Conservation (phyloP, 257 asterid species). For the Vinca minor region DNA sequence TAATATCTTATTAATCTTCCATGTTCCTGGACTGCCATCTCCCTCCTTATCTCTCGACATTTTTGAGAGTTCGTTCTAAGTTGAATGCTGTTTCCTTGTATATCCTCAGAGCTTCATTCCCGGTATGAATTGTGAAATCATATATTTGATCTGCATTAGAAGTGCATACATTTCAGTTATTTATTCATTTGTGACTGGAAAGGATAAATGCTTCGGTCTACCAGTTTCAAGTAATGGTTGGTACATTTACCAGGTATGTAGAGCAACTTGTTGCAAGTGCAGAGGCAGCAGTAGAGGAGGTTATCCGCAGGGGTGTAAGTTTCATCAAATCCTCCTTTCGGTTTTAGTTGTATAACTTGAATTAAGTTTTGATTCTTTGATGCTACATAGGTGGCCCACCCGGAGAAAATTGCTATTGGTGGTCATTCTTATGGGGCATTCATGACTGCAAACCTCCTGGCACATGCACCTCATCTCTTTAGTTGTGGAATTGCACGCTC, state of each 20-base stretch:
- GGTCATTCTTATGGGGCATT: slow-evolving; percentile 99
- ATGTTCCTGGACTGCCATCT: neutral
- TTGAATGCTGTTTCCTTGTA: neutral
- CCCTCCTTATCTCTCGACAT: neutral
- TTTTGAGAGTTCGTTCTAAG: neutral
- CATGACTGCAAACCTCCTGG: slow-evolving; percentile 97
- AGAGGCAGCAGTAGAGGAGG: slow-evolving; percentile 97
- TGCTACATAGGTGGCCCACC: slow-evolving; percentile 79
- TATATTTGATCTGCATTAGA: slow-evolving; percentile 4
- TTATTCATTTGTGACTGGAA: too few relatives aligned
- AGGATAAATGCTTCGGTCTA: neutral
- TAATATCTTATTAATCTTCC: neutral
- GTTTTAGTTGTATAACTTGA: neutral
- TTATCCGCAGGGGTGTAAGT: slow-evolving; percentile 86
- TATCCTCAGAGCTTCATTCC: neutral
- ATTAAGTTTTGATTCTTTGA: slow-evolving; percentile 11
- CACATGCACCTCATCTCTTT: slow-evolving; percentile 97
- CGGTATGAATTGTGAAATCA: neutral
- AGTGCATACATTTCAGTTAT: too few relatives aligned
- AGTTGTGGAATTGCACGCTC: slow-evolving; percentile 95
- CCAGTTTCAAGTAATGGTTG: slow-evolving; percentile 6
- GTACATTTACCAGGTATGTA: slow-evolving; percentile 52
- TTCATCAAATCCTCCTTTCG: slow-evolving; percentile 14
- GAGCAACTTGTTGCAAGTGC: slow-evolving; percentile 98
- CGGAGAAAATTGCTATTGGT: slow-evolving; percentile 79